Evolutionary conservation across 1,284 basidiomycete genomes (phyloP), one percentile per base, ranked within the genome.

Genomic region (Tilletiopsis washingtonensis): DNA sequence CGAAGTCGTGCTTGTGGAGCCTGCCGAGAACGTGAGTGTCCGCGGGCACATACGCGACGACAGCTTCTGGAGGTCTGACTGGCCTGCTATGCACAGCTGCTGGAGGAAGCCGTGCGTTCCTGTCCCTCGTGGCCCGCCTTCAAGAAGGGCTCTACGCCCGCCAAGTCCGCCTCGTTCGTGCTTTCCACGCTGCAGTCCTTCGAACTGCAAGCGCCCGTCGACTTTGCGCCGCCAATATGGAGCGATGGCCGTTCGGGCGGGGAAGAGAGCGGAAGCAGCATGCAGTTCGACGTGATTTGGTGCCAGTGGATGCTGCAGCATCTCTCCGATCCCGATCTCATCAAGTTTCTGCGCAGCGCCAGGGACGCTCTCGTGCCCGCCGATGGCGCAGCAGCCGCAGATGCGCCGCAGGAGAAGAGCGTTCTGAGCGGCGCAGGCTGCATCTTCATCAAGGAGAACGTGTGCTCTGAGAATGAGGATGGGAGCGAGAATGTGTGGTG

Each of bases 241-340:
- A n/a, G n/a, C n/a, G n/a, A n/a, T n/a, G n/a, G n/a, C n/a, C n/a
- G n/a, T n/a, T n/a, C 34, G 9, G 0, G 23, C 20, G 24, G 17
- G 14, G 37, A 51, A 11, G 56, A 53, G 19, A 53, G 51, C 19
- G 56, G 49, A 21, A 11, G 40, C 11, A 15, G 4, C 27, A 15
- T 65, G 5, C 42, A 53, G 24, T 73, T 62, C 48, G 70, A 73
- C 38, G 56, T 71, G 14, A 55, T 73, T 5, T 66, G 68, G 66
- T 61, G 61, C 36, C 70, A 73, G 39, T 73, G 70, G 70, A 70
- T 65, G 38, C 46, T 71, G 26, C 70, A 73, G 54, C 70, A 73
- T 38, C 54, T 71, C 14, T 68, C 66, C 25, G 69, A 73, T 47
- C 50, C 53, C 32, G 69, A 73, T 46, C 52, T 73, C 45, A 47